Percentiles rank a stretch among this genome's conserved stretches.
Evolutionary conservation across 2,329 filamentous ascomycete genomes (phyloP).

Genomic region (Cordyceps cicadae): DNA sequence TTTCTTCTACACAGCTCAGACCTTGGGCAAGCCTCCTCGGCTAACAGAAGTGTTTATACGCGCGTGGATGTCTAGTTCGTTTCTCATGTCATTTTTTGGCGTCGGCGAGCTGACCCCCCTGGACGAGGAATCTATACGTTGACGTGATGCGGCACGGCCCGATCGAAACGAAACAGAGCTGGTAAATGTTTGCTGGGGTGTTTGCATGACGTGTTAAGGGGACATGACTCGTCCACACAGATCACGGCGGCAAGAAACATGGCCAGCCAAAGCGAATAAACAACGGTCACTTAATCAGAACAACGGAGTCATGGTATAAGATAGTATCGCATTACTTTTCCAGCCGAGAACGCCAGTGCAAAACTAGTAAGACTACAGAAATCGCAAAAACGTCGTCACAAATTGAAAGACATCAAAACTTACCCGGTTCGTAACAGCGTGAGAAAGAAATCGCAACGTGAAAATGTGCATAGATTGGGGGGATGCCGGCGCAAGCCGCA

Average conservation of each 20-base stretch:
- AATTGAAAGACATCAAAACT: slow-evolving; percentile 2
- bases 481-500: no score
- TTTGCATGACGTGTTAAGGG: no score
- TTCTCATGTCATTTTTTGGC: no score
- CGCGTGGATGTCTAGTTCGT: no score
- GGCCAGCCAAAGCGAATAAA: not conserved
- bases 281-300: not conserved
- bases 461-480: slow-evolving; percentile 9
- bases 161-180: no score
- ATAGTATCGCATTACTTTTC: slow-evolving; percentile 10
- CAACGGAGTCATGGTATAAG: not conserved
- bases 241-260: not conserved
- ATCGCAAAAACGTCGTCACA: not conserved
- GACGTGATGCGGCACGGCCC: no score
- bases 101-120: no score
- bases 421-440: slow-evolving; percentile 11
- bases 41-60: no score
- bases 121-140: no score
- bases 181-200: no score
- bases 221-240: not conserved
- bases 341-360: slow-evolving; percentile 5
- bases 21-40: no score
- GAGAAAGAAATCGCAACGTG: not conserved
- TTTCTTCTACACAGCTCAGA: no score
- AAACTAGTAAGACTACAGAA: slow-evolving; percentile 11